Percentiles rank a stretch among this genome's conserved stretches.
Evolutionary conservation across 1,284 basidiomycete genomes (phyloP).

Genomic region (Pterula multifida): DNA sequence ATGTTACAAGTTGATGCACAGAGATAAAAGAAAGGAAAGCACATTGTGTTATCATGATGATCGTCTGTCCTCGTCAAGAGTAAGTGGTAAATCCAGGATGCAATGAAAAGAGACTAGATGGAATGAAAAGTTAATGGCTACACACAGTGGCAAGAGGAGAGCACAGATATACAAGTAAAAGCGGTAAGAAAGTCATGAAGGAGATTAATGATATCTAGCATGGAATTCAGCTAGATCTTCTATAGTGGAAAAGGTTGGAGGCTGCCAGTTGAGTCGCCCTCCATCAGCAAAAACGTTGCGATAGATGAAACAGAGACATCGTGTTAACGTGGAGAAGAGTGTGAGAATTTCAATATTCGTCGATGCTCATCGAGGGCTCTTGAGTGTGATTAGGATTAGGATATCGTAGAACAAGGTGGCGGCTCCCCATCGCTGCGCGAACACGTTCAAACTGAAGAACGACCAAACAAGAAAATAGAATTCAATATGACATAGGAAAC

Average conservation of each 20-base stretch:
- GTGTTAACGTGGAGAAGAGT: no score
- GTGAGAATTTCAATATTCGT: not conserved
- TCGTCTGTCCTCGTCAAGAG: not conserved
- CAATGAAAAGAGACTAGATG: not conserved
- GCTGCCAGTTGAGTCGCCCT: no score
- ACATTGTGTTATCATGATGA: no score
- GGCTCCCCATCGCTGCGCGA: constrained; percentile 1
- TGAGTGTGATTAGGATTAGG: not conserved
- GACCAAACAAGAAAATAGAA: constrained; percentile 3
- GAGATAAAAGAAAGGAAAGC: no score
- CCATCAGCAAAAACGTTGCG: no score
- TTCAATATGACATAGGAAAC: not conserved
- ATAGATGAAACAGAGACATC: no score
- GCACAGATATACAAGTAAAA: not conserved
- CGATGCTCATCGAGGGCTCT: not conserved
- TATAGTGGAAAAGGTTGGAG: no score
- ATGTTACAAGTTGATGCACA: no score
- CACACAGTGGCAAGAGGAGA: not conserved
- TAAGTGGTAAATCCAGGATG: not conserved
- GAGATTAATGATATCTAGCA: not conserved
- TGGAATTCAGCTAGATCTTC: not conserved
- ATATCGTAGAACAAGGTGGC: not conserved
- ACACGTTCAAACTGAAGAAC: not conserved
- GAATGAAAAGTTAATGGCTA: not conserved
- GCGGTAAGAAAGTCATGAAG: not conserved